phyloP scores from a whole-genome alignment of 257 asterid genomes.

The Solanum virginianum region DNA sequence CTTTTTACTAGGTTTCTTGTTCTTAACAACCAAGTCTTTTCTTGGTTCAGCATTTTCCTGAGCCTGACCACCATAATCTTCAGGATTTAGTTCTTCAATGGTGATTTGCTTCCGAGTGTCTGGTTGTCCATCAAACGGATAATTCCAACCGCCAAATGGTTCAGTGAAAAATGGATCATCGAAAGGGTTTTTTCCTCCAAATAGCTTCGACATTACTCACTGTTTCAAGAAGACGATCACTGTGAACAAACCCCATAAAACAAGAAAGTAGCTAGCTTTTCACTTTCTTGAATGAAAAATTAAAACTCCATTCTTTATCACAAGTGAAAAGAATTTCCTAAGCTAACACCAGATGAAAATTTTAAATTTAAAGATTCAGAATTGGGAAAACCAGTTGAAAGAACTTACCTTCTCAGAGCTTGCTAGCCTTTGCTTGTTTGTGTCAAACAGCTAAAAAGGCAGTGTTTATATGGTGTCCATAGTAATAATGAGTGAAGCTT shows the following conservation, averaged over 20 bases:
- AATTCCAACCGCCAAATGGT: conserved; percentile 34
- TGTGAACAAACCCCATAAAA: background rate
- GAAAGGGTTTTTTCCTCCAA: conserved; percentile 73
- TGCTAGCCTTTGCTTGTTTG: background rate
- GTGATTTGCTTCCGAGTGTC: conserved; percentile 31
- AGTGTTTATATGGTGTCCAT: background rate
- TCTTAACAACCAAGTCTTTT: conserved; percentile 29
- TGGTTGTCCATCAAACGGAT: conserved; percentile 28
- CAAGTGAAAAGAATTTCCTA: background rate
- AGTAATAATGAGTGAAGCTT: background rate
- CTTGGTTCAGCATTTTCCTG: conserved; percentile 17
- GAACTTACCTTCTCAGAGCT: background rate
- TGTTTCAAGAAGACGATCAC: background rate
- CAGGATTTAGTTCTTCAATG: conserved; percentile 59
- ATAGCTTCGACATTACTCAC: conserved; percentile 38
- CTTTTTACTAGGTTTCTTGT: conserved; percentile 10
- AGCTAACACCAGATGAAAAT: background rate
- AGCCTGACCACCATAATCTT: conserved; percentile 20
- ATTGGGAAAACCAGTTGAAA: background rate
- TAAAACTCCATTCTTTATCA: background rate
- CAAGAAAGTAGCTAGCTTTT: background rate
- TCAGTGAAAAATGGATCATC: conserved; percentile 66
- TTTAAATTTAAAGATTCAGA: background rate
- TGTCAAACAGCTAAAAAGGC: background rate
- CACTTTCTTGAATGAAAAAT: background rate